These are phyloP conservation scores for Taphrina sp. DNA, from an alignment of 1,139 yeast genomes.

Conservation along the genomic window DNA sequence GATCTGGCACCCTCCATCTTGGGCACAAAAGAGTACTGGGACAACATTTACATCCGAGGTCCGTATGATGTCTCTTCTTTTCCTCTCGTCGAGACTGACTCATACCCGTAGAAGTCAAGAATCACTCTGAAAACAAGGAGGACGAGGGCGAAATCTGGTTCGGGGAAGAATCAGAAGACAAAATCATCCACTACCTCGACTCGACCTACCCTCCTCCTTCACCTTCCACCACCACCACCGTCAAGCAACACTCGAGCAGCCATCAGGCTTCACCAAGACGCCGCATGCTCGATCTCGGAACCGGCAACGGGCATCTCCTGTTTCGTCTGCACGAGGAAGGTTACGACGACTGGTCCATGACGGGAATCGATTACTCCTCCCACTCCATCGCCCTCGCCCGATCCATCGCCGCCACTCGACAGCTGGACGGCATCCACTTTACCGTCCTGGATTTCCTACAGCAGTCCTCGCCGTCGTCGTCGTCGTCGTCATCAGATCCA, in stretches of 20 bases:
- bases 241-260: not conserved
- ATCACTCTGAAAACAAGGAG: constrained; percentile 41
- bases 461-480: not conserved
- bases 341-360: constrained; percentile 49
- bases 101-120: too few relatives aligned
- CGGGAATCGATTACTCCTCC: constrained; percentile 84
- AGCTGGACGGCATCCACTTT: constrained; percentile 44
- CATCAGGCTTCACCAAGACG: too few relatives aligned
- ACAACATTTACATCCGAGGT: constrained; percentile 74
- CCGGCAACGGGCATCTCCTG: constrained; percentile 90
- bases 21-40: constrained; percentile 88
- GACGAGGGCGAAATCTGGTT: constrained; percentile 98
- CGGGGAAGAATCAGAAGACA: constrained; percentile 82
- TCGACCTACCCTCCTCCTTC: constrained; percentile 48
- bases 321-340: constrained; percentile 67
- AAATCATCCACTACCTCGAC: constrained; percentile 66
- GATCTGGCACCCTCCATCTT: constrained; percentile 55
- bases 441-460: constrained; percentile 46
- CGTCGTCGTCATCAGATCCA: too few relatives aligned
- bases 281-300: constrained; percentile 85
- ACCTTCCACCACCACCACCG: constrained; percentile 26
- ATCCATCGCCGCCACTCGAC: constrained; percentile 53
- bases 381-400: constrained; percentile 72
- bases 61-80: too few relatives aligned
- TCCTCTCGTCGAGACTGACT: too few relatives aligned